A percentile compares a stretch with the other conserved stretches of the same genome.
These are phyloP conservation scores for Botrytis sinoallii DNA, from an alignment of 2,329 filamentous ascomycete species.

Conservation along the genomic window DNA sequence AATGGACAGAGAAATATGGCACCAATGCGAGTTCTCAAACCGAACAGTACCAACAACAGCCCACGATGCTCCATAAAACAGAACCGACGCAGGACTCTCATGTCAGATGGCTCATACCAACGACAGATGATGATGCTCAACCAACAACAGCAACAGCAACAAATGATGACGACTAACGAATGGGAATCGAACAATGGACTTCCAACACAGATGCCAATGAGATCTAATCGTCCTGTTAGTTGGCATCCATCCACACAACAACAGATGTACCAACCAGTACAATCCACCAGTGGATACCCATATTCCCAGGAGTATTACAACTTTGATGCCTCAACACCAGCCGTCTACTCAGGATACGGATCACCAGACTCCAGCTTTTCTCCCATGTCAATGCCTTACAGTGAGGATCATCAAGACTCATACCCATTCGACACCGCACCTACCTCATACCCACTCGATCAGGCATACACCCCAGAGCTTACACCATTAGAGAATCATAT, in stretches of 20 bases:
- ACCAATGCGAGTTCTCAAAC: slow-evolving; percentile 61
- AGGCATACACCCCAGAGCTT: slow-evolving; percentile 22
- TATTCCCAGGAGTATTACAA: slow-evolving; percentile 25
- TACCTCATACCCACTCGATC: slow-evolving; percentile 23
- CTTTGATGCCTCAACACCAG: slow-evolving; percentile 42
- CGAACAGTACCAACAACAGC: slow-evolving; percentile 66
- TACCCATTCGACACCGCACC: slow-evolving; percentile 18
- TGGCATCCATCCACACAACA: slow-evolving; percentile 68
- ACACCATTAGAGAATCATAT: slow-evolving; percentile 14
- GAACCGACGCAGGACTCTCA: slow-evolving; percentile 54
- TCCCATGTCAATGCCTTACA: slow-evolving; percentile 49
- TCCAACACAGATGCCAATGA: slow-evolving; percentile 24
- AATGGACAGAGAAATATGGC: slow-evolving; percentile 49
- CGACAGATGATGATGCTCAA: slow-evolving; percentile 33
- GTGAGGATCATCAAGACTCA: slow-evolving; percentile 27
- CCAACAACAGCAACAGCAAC: slow-evolving; percentile 37
- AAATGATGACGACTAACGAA: slow-evolving; percentile 46
- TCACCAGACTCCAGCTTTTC: slow-evolving; percentile 56
- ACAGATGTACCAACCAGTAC: slow-evolving; percentile 39
- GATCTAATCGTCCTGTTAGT: slow-evolving; percentile 61
- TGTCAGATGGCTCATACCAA: slow-evolving; percentile 45
- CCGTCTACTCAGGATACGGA: slow-evolving; percentile 55
- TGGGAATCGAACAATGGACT: slow-evolving; percentile 40
- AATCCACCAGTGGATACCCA: slow-evolving; percentile 42
- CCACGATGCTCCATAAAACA: slow-evolving; percentile 53